These are phyloP conservation scores for Agaricus sinodeliciosus DNA, from an alignment of 768 basidiomycete species.

Conservation along the genomic window DNA sequence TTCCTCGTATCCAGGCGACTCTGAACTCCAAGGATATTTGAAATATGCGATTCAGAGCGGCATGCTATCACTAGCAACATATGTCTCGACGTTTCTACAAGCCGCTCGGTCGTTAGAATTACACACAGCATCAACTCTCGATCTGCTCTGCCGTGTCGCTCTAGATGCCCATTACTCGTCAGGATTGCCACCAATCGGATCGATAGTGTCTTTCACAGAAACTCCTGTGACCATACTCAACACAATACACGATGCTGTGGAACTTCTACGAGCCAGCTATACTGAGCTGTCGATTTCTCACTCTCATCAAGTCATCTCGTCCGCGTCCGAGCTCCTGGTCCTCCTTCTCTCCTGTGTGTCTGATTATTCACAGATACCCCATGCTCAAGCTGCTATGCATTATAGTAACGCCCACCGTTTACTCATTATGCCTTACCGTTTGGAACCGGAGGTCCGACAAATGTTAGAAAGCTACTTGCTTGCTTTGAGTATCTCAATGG, in stretches of 20 bases:
- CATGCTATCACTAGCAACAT: slow-evolving; percentile 50
- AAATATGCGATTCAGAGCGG: slow-evolving; percentile 49
- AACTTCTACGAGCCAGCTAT: slow-evolving; percentile 51
- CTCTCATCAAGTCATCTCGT: slow-evolving; percentile 54
- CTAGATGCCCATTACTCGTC: slow-evolving; percentile 60
- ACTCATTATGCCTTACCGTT: slow-evolving; percentile 43
- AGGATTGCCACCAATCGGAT: slow-evolving; percentile 44
- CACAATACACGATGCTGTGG: slow-evolving; percentile 55
- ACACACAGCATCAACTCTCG: slow-evolving; percentile 59
- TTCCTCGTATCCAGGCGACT: slow-evolving; percentile 64
- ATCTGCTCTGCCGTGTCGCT: slow-evolving; percentile 61
- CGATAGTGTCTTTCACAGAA: slow-evolving; percentile 45
- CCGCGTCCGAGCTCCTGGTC: slow-evolving; percentile 59
- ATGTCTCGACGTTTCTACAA: slow-evolving; percentile 60
- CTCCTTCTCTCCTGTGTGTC: slow-evolving; percentile 55
- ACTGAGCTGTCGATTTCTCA: slow-evolving; percentile 42
- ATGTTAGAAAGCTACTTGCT: slow-evolving; percentile 54
- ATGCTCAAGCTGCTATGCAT: slow-evolving; percentile 48
- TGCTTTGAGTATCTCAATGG: slow-evolving; percentile 52
- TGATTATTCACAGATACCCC: slow-evolving; percentile 56
- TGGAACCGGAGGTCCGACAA: slow-evolving; percentile 46
- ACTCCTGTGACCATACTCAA: slow-evolving; percentile 42
- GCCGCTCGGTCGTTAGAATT: slow-evolving; percentile 60
- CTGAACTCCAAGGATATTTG: slow-evolving; percentile 60
- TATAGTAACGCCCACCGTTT: slow-evolving; percentile 43